Evolutionary conservation across 257 asterid genomes (phyloP).

Genomic region (Orobanche coerulescens): DNA sequence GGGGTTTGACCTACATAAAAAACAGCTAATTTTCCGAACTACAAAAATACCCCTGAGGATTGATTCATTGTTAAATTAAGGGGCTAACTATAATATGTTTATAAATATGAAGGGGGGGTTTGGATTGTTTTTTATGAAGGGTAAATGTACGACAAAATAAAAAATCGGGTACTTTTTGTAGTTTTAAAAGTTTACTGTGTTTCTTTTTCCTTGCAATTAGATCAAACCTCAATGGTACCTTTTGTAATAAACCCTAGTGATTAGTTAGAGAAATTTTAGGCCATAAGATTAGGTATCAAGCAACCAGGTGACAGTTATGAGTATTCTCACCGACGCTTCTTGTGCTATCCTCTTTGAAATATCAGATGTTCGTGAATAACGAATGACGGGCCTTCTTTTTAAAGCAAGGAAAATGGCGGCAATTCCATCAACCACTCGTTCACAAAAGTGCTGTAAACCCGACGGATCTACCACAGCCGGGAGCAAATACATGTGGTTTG

Average conservation of each 20-base stretch:
- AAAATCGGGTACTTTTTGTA: not conserved
- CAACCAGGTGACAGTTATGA: not conserved
- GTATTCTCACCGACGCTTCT: slow-evolving; percentile 68
- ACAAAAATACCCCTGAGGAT: not conserved
- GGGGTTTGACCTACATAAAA: too few relatives aligned
- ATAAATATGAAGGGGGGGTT: not conserved
- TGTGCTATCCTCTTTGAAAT: slow-evolving; percentile 84
- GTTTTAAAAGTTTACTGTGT: not conserved
- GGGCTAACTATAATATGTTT: not conserved
- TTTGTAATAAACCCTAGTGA: not conserved
- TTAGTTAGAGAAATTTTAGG: not conserved
- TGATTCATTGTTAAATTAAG: not conserved
- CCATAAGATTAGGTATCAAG: slow-evolving; percentile 4
- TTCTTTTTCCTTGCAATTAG: not conserved
- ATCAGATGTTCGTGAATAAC: slow-evolving; percentile 86
- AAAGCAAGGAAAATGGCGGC: slow-evolving; percentile 81
- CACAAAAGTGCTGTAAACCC: slow-evolving; percentile 64
- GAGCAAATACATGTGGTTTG: slow-evolving; percentile 82
- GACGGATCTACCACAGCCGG: slow-evolving; percentile 96
- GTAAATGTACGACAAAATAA: not conserved
- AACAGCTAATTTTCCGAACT: not conserved
- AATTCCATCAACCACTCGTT: slow-evolving; percentile 83
- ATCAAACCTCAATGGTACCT: not conserved
- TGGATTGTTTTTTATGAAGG: not conserved
- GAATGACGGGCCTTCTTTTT: slow-evolving; percentile 82